A percentile compares a stretch with the other conserved stretches of the same genome.
These are phyloP conservation scores for Thielaviopsis populi DNA, from an alignment of 2,329 filamentous ascomycete genomes.

Conservation along the genomic window DNA sequence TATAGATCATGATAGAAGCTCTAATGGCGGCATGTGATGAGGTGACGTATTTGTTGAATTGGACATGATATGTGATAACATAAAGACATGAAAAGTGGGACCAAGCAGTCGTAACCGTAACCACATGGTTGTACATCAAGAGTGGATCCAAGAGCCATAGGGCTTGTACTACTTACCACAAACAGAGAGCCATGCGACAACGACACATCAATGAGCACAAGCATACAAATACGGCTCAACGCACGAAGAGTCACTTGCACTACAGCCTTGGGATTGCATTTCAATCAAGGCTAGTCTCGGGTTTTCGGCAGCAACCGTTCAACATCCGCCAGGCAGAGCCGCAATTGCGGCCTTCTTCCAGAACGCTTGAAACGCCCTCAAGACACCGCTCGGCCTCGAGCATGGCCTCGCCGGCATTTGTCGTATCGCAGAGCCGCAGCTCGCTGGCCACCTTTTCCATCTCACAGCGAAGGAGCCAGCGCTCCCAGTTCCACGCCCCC, in stretches of 20 bases:
- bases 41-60: background rate
- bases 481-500: constrained; percentile 87
- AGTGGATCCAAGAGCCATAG: too few species aligned
- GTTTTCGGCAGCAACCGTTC: constrained; percentile 50
- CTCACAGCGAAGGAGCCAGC: constrained; percentile 81
- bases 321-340: constrained; percentile 47
- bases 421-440: constrained; percentile 38
- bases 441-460: constrained; percentile 64
- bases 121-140: too few species aligned
- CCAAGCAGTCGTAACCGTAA: background rate
- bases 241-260: background rate
- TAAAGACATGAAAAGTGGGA: constrained; percentile 2
- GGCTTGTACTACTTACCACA: background rate
- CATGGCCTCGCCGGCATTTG: constrained; percentile 36
- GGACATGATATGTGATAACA: background rate
- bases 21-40: background rate
- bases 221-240: constrained; percentile 9
- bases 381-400: constrained; percentile 43
- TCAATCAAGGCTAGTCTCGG: constrained; percentile 23
- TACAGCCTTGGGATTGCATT: constrained; percentile 21
- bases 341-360: constrained; percentile 47
- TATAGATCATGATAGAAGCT: constrained; percentile 1
- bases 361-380: constrained; percentile 42
- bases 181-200: background rate
- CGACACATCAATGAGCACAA: background rate